Base-by-base conservation (phyloP, 2,329 filamentous ascomycete genomes). In the Emergomyces pasteurianus region DNA sequence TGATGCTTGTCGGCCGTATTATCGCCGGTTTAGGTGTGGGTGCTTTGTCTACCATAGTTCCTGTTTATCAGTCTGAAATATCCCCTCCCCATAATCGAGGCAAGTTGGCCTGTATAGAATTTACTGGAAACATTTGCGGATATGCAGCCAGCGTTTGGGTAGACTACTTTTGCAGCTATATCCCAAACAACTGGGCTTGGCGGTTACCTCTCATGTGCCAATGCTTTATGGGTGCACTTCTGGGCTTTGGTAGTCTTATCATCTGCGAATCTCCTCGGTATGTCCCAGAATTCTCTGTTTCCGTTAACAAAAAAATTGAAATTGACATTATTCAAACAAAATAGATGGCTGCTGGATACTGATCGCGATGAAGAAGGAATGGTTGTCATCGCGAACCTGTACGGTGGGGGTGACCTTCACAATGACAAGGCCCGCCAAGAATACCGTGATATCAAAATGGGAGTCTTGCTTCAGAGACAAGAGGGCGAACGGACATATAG, bases 391-490 rank as follows among this genome's bases (percentile, higher is more conserved):
- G 94, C 94, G 62, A 97, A 97, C 72, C 81, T 99, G 7, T 97
- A 97, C 70, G 94, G 94, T 60, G 90, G 89, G 70, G 94, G 94
- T 63, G 94, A 99, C 73, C 92, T 97, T 63, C 92, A 96, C 76
- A 89, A 96, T 73, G 78, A 87, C 62, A 94, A 95, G 74, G 94
- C 94, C 1, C 86, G 92, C 62, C 92, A 96, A 60, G 94, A 99
- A 74, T 99, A 95, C 75, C 89, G 92, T 68, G 94, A 97, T 70
- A 99, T 99, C 79, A 99, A 99, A 80, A 96, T 96, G 90, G 87
- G 92, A 69, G 94, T 99, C 36, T 83, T 99, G 40, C 80, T 97
- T 28, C 87, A 92, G 73, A 89, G 94, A 58, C 91, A 96, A 76
- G 94, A 99, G 77, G 94, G 94, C 67, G 94, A 97, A 77, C 84